Evolutionary conservation across 257 asterid species (phyloP).

Genomic region (Nyctanthes arbortristis): DNA sequence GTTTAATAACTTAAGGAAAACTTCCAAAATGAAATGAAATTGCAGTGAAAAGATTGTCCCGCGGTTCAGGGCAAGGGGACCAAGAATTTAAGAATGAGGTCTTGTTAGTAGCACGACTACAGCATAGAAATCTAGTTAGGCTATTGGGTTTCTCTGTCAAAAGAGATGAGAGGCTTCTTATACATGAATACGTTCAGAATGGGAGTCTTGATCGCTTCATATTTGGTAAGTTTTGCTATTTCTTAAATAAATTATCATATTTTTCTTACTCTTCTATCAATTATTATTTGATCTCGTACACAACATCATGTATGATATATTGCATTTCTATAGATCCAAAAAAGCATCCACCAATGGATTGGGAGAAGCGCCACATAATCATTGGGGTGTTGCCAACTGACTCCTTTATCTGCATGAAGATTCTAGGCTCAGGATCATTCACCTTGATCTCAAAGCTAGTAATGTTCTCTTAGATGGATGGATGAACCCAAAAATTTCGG

Average conservation of each 20-base stretch:
- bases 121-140: constrained; percentile 30
- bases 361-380: constrained; percentile 33
- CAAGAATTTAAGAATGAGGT: constrained; percentile 44
- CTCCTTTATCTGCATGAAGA: constrained; percentile 38
- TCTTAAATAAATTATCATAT: too few relatives aligned
- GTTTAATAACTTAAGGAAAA: too few relatives aligned
- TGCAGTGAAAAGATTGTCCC: too few relatives aligned
- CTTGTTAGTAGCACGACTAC: constrained; percentile 28
- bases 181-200: constrained; percentile 34
- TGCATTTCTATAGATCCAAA: constrained; percentile 11
- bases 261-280: too few relatives aligned
- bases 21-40: too few relatives aligned
- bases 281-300: too few relatives aligned
- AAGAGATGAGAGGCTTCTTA: constrained; percentile 33
- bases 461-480: constrained; percentile 29
- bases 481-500: constrained; percentile 32
- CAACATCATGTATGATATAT: neutral
- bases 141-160: too few relatives aligned
- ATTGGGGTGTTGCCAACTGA: constrained; percentile 27
- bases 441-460: too few relatives aligned
- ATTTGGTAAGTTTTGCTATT: too few relatives aligned
- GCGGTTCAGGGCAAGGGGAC: too few relatives aligned
- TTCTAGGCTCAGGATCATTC: constrained; percentile 24
- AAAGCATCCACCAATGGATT: constrained; percentile 20
- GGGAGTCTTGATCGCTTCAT: constrained; percentile 30